phyloP scores from a whole-genome alignment of 1,284 basidiomycete genomes.

The Apiotrichum domesticum region DNA sequence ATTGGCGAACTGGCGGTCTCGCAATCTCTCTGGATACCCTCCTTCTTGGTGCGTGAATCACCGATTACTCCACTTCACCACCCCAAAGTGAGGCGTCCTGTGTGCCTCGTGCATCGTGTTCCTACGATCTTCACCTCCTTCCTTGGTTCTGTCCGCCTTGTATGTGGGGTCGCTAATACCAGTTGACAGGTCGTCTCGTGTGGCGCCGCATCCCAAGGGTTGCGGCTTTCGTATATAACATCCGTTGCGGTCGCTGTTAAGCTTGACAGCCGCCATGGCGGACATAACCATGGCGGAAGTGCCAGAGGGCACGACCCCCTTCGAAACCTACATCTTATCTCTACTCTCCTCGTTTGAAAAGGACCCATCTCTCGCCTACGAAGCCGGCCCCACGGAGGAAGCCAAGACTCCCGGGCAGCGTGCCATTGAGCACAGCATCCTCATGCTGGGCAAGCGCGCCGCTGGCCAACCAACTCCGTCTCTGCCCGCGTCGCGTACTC shows the following conservation, averaged over 20 bases:
- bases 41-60: too few relatives aligned
- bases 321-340: constrained; percentile 34
- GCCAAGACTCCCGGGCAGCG: constrained; percentile 33
- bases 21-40: too few relatives aligned
- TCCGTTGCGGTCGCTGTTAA: background rate
- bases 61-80: too few relatives aligned
- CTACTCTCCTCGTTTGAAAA: constrained; percentile 31
- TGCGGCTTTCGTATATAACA: background rate
- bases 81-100: too few relatives aligned
- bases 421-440: constrained; percentile 36
- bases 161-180: too few relatives aligned
- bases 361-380: constrained; percentile 36
- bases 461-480: background rate
- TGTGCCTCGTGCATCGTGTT: too few relatives aligned
- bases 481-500: constrained; percentile 17
- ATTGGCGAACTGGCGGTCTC: too few relatives aligned
- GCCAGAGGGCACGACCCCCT: constrained; percentile 20
- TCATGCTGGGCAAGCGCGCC: constrained; percentile 32
- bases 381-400: constrained; percentile 24
- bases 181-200: too few relatives aligned
- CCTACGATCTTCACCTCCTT: too few relatives aligned
- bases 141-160: too few relatives aligned
- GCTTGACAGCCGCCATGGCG: constrained; percentile 4
- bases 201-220: too few relatives aligned
- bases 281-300: constrained; percentile 4